Conservation (phyloP, 305 asterid species). For the Ajuga reptans region DNA sequence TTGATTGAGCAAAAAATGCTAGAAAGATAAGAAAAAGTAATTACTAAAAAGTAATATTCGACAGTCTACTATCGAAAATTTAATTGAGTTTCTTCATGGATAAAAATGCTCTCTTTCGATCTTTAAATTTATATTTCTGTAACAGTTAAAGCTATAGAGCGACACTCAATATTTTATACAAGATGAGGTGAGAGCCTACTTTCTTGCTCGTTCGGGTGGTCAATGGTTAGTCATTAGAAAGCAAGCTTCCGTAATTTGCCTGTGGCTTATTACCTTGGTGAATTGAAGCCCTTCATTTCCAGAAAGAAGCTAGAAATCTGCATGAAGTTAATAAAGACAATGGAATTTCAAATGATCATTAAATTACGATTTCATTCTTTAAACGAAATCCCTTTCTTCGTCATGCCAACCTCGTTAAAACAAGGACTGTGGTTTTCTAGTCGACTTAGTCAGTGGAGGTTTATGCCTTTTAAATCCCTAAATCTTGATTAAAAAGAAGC, state of each 20-base stretch:
- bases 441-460: no score
- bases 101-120: background rate
- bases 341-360: no score
- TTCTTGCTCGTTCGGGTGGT: background rate
- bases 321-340: background rate
- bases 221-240: background rate
- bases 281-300: background rate
- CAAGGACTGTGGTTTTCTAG: no score
- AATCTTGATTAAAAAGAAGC: no score
- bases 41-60: background rate
- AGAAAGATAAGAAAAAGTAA: background rate
- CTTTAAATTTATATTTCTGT: background rate
- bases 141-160: background rate
- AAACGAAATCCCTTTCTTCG: no score
- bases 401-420: no score
- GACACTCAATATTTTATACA: background rate
- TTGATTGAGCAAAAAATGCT: background rate
- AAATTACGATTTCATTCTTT: no score
- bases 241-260: background rate
- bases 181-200: background rate
- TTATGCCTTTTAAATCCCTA: no score
- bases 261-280: background rate
- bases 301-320: background rate
- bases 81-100: no score
- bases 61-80: background rate